Base-by-base conservation (phyloP, 768 basidiomycete species). In the Rossbeevera mucosa region DNA sequence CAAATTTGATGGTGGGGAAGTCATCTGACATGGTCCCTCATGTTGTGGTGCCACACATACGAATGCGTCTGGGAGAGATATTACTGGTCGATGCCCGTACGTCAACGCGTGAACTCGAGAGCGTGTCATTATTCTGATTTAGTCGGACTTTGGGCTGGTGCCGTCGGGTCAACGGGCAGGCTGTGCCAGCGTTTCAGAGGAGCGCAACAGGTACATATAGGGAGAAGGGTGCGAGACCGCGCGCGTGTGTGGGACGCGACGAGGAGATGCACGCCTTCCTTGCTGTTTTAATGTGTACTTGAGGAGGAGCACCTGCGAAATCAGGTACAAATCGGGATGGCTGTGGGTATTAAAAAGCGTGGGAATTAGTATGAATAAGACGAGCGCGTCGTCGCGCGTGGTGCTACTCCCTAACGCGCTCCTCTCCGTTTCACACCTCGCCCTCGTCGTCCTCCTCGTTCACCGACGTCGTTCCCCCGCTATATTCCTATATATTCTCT, bases 351-450 rank as follows among this genome's bases (percentile, higher is more conserved):
- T 63, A 53, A 50, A 50, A 50, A 52, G 49, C 63, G 67, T 71
- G 67, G 63, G 67, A 69, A 70, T 57, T 20, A 22, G 57, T 65
- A 69, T 69, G 67, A 69, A 63, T 69, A 71, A 69, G 69, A 56
- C 58, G 61, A 67, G 67, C 67, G 67, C 69, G 67, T 71, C 66
- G 66, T 66, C 67, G 65, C 67, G 67, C 56, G 67, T 62, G 68
- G 54, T 44, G 33, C 33, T 58, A 55, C 67, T 70, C 64, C 67
- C 68, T 62, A 71, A 69, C 67, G 67, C 67, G 69, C 67, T 66
- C 69, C 69, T 68, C 68, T 51, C 62, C 69, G 57, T 53, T 61
- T 57, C 68, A 61, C 69, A 66, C 74, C 47, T 70, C 67, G 51
- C 45, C 61, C 56, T 56, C 66, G 64, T 62, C 67, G 70, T 59